Evolutionary conservation across 2,329 filamentous ascomycete genomes (phyloP).

Genomic region (Cordyceps fumosorosea): DNA sequence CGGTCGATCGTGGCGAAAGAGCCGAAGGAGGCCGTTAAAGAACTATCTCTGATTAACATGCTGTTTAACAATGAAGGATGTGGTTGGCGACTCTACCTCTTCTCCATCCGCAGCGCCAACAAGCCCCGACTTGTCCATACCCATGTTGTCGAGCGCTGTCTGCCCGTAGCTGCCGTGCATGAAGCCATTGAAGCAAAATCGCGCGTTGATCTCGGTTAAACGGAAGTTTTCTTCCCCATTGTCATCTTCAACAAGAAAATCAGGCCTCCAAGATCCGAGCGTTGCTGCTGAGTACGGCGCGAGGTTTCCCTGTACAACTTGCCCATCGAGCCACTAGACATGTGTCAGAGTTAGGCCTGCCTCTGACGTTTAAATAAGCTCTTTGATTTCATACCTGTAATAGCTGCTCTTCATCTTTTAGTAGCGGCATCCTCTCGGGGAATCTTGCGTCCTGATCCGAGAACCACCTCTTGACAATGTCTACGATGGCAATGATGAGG

Average conservation of each 20-base stretch:
- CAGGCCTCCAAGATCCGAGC: constrained; percentile 31
- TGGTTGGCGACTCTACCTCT: constrained; percentile 16
- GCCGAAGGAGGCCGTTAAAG: constrained; percentile 22
- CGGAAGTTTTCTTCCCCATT: constrained; percentile 20
- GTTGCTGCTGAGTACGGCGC: neutral
- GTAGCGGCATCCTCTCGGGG: neutral
- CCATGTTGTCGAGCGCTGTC: constrained; percentile 20
- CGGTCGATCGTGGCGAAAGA: constrained; percentile 25
- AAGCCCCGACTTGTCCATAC: constrained; percentile 14
- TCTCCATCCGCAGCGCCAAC: constrained; percentile 20
- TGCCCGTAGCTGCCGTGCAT: constrained; percentile 26
- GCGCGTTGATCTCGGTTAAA: constrained; percentile 36
- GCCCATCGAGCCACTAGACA: constrained; percentile 16
- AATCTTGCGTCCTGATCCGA: neutral
- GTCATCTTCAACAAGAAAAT: constrained; percentile 31
- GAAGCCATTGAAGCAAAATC: constrained; percentile 34
- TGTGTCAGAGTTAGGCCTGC: neutral
- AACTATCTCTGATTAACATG: constrained; percentile 20
- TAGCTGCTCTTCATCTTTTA: neutral
- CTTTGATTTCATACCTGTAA: neutral
- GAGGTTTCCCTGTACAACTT: neutral
- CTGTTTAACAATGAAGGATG: neutral
- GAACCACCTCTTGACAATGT: neutral
- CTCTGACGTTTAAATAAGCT: neutral
- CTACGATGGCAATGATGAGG: neutral